Evolutionary conservation across 345 rosid species (phyloP).

Genomic region (Eucalyptus erythrocorys): DNA sequence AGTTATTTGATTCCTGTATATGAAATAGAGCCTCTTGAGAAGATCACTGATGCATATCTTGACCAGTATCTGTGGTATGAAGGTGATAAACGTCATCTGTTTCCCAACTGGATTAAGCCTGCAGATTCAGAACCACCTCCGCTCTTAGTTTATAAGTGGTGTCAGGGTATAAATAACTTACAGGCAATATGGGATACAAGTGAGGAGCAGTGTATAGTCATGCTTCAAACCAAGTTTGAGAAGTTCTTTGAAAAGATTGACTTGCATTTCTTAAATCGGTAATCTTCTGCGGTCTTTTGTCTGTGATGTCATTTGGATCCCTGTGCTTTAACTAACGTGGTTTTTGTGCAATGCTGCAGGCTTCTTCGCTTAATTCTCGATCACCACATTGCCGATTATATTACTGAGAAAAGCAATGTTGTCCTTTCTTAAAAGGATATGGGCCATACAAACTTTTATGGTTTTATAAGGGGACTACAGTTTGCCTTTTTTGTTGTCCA

Average conservation of each 20-base stretch:
- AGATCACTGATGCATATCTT: slow-evolving; percentile 91
- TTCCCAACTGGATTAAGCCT: slow-evolving; percentile 98
- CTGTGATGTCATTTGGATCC: not conserved
- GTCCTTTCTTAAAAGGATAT: slow-evolving; percentile 96
- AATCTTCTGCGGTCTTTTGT: not conserved
- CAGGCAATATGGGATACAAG: slow-evolving; percentile 97
- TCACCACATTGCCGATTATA: slow-evolving; percentile 94
- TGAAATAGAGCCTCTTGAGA: slow-evolving; percentile 23
- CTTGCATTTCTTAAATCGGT: slow-evolving; percentile 94
- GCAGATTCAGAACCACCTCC: slow-evolving; percentile 99
- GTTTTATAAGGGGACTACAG: slow-evolving; percentile 98
- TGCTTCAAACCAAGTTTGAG: slow-evolving; percentile 97
- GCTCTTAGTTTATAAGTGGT: slow-evolving; percentile 92
- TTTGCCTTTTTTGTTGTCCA: slow-evolving; percentile 98
- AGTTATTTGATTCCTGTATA: slow-evolving; percentile 44
- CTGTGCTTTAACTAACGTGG: not conserved
- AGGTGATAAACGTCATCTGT: slow-evolving; percentile 96
- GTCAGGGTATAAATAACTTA: slow-evolving; percentile 93
- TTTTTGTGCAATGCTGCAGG: slow-evolving; percentile 34
- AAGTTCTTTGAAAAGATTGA: slow-evolving; percentile 96
- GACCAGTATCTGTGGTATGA: slow-evolving; percentile 99
- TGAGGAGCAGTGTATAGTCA: slow-evolving; percentile 97
- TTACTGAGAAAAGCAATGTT: slow-evolving; percentile 89
- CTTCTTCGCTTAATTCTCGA: slow-evolving; percentile 91
- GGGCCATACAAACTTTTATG: slow-evolving; percentile 96